Evolutionary conservation across 2,329 filamentous ascomycete species (phyloP), one percentile per base, ranked within the genome.

Genomic region (Amylocarpus encephaloides): DNA sequence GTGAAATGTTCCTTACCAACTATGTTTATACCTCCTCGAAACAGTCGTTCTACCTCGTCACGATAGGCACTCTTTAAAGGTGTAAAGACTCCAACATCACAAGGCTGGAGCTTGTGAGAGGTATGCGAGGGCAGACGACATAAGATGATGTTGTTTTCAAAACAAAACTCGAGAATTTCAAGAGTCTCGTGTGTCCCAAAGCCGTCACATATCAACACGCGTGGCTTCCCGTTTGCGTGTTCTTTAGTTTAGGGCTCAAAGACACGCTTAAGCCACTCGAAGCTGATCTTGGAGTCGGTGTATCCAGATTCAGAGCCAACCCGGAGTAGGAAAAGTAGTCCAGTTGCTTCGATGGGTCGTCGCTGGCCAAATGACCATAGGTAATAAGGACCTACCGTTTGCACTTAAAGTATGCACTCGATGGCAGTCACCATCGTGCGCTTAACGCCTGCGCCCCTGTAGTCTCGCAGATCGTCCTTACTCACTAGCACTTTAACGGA

Each of bases 401-500:
- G n/a, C n/a, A n/a, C n/a, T n/a, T n/a, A n/a, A n/a, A n/a, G n/a
- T n/a, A n/a, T n/a, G n/a, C n/a, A n/a, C 40, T 43, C 40, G 7
- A 43, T 43, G 18, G 40, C 13, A 43, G 40, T 43, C 1, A 43
- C 40, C 13, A 30, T 26, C 13, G 40, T 43, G 6, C 40, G 40
- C 40, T 43, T 43, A 15, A 43, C 19, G 7, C 2, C 40, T 13
- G 19, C 26, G 7, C 40, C 40, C 15, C 40, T 43, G 30, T 43
- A 43, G 18, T 43, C 19, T 30, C 40, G 40, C 40, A 4, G 40
- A 12, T 43, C 26, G 26, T 43, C 40, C 13, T 30, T 43, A 30
- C 57, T 51, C 49, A 67, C 55, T 12, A 68, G 59, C 29, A 66
- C 65, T 56, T 67, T 66, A 3, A 68, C 38, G 34, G 62, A 63